Base-by-base conservation (phyloP, 768 basidiomycete species). In the Boletus pseudopeckii region DNA sequence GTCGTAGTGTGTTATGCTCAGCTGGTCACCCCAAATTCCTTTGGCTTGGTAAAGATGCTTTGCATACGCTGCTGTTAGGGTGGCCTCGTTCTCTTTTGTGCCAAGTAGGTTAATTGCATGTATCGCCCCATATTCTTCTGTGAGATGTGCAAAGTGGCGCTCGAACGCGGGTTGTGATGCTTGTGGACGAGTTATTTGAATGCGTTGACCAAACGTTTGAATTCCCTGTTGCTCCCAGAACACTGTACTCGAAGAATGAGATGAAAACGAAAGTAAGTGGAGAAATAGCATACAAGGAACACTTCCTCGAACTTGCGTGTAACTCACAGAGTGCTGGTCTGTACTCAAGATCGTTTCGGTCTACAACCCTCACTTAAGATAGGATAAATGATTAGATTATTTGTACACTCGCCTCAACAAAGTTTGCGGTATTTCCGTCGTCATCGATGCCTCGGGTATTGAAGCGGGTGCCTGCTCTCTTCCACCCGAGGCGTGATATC, bases 161-260 rank as follows among this genome's bases (percentile, higher is more conserved):
- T 98, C 91, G 65, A 99, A 99, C 1, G 97, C 97, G 8, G 95
- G 95, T 61, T 98, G 96, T 1, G 95, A 95, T 4, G 94, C 92
- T 61, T 92, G 88, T 1, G 97, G 96, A 13, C 95, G 86, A 13
- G 93, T 95, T 56, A 99, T 92, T 67, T 98, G 94, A 39, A 99
- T 92, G 52, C 84, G 83, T 59, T 92, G 93, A 36, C 93, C 91
- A 65, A 99, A 94, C 0, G 96, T 95, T 66, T 95, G 92, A 38
- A 95, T 69, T 26, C 92, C 94, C 72, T 96, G 93, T 65, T 99
- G 96, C 69, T 98, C 96, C 97, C 97, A 99, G 69, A 99, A 99
- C 54, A 98, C 93, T 94, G 65, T 43, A 38, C 50, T 51, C 49
- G 42, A 34, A 42, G 33, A 42, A 52, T 52, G 59, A 62, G 55